Evolutionary conservation across 148 eudicot species (phyloP), one percentile per base, ranked within the genome.

Genomic region (Heliamphora exappendiculata): DNA sequence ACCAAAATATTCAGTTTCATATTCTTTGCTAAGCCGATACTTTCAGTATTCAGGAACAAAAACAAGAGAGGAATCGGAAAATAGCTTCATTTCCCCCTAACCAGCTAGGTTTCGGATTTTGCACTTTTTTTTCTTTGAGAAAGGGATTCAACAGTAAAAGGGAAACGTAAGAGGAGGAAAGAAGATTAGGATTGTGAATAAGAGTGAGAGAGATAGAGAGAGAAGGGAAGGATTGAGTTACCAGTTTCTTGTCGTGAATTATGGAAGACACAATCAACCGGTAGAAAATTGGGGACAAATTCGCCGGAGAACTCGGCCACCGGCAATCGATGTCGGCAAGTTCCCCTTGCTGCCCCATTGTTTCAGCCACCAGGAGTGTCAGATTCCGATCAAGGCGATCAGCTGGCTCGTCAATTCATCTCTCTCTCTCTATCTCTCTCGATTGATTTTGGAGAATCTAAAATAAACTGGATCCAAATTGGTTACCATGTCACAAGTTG

Each of bases 211-310:
- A 12, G 19, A 11, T 8, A 70, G 73, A 22, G 36, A 45, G 72
- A 67, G 24, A 67, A 44, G 71, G 24, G 50, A 13, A 41, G 73
- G 55, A 49, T 50, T 70, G 26, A 49, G 20, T 70, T 51, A 71
- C 74, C 44, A 71, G 59, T 51, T 51, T 71, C 28, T 71, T 50
- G 42, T 71, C 74, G 5, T 51, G 74, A 16, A 71, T 11, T 20
- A 51, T 71, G 17, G 74, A 71, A 34, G 74, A 39, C 7, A 51
- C 44, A 10, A 71, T 51, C 44, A 71, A 19, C n/a, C 29, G 17
- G 29, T 71, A 51, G 74, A 71, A 71, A 20, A 33, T n/a, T n/a
- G 74, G 33, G 51, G 60, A 53, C 62, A 31, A 17, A 22, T 71
- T 53, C 19, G 29, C 45, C 75, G 44, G 75, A 34, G n/a, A 71